These are phyloP conservation scores for Scheffersomyces spartinae DNA, from an alignment of 805 yeast species.

Conservation along the genomic window DNA sequence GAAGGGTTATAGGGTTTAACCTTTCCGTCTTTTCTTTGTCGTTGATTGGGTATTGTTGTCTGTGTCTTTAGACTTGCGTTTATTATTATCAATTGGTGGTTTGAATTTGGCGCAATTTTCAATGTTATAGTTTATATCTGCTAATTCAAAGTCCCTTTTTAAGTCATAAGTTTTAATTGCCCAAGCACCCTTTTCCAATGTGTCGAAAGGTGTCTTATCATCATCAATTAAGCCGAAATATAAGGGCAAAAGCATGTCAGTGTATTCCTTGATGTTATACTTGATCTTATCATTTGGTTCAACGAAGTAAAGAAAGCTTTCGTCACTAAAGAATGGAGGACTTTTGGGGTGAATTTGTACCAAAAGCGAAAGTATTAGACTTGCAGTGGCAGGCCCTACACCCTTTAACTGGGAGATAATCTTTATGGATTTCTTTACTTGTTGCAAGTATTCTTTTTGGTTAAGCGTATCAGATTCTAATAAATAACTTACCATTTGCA, in stretches of 20 bases:
- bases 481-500: too few relatives aligned
- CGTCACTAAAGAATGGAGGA: conserved; percentile 33
- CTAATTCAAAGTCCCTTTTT: conserved; percentile 13
- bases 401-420: conserved; percentile 19
- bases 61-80: too few relatives aligned
- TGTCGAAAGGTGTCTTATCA: conserved; percentile 4
- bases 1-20: too few relatives aligned
- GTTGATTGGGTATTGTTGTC: too few relatives aligned
- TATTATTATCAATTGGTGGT: too few relatives aligned
- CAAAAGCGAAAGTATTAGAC: conserved; percentile 21
- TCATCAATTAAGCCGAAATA: conserved; percentile 5
- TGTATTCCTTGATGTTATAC: conserved; percentile 25
- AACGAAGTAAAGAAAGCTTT: conserved; percentile 22
- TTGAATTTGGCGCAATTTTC: too few relatives aligned
- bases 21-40: too few relatives aligned
- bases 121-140: conserved; percentile 13
- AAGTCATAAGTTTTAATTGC: conserved; percentile 19
- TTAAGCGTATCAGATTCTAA: conserved; percentile 1
- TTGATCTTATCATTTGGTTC: conserved; percentile 21
- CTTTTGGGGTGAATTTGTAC: conserved; percentile 10
- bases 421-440: conserved; percentile 13
- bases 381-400: conserved; percentile 33
- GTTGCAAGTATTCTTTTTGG: conserved; percentile 7
- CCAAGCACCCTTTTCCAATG: conserved; percentile 27
- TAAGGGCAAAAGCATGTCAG: conserved; percentile 17